Evolutionary conservation across 2,329 filamentous ascomycete genomes (phyloP), one percentile per base, ranked within the genome.

Genomic region (Trichocomaceae sp.): DNA sequence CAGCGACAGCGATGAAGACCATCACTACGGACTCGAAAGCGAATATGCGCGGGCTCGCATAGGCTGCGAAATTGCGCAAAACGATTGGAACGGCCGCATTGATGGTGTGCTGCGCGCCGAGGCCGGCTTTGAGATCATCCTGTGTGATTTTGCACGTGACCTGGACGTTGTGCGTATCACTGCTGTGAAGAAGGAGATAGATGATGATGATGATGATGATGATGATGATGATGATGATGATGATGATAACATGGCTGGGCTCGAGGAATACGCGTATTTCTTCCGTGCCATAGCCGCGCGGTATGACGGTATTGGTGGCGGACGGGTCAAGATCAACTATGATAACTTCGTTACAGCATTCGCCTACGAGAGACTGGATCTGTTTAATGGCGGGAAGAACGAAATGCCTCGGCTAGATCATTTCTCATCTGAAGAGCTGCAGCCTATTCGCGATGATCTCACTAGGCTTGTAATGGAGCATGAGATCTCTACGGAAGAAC

Each of bases 61-160:
- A 1, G 68, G 87, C 1, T 89, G 86, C 65, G 67, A 75, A 0
- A 61, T 85, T 9, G 75, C 79, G 0, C 9, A 67, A 45, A 56
- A 67, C 62, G 52, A 81, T 66, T 84, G 80, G 80, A 9, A 75
- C 12, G 66, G 37, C 35, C 53, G 53, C 19, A 55, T 55, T 41
- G 47, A 55, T 22, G 53, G 53, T 15, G 23, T 55, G 5, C 2
- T 55, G 6, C 22, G 53, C 4, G 22, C 47, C 1, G 53, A 55
- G 19, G 39, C 47, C 0, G 53, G 53, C 2, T 55, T 55, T 15
- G 53, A 55, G n/a, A 55, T 55, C 0, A 55, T 55, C 8, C 17
- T 55, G 5, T 55, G 53, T 13, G 20, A 65, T 52, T 88, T 89
- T 58, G 67, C 66, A 33, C 63, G 70, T 12, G 64, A 73, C 59